Evolutionary conservation across 176 grass and related monocot species (phyloP), one percentile per base, ranked within the genome.

Genomic region (Puccinellia tenuiflora): DNA sequence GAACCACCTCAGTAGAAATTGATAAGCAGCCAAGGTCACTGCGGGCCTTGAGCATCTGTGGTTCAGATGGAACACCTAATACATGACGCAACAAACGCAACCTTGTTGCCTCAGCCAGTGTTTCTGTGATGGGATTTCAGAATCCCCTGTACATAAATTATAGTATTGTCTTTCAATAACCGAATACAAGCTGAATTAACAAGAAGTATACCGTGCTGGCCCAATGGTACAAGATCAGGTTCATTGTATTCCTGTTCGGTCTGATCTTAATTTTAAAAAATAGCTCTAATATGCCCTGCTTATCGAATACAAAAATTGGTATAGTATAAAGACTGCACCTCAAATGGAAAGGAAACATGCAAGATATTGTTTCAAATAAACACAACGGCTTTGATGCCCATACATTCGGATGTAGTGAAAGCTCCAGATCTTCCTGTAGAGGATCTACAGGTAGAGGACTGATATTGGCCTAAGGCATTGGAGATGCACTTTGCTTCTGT

Each of bases 1-100:
- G 93, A 85, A 73, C 81, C 61, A 70, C 76, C 55, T 53, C 85
- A 90, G 78, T 92, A 95, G 59, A 83, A 42, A 85, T 54, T 55
- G 26, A 45, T 71, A 62, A 45, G 22, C 62, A 53, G 15, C 69
- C 24, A 14, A 69, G 28, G 75, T 76, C n/a, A 73, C 30, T 0
- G 79, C 42, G 31, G 50, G 42, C 16, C 67, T 65, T 47, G 35
- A 74, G 68, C 76, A 60, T 76, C 17, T 42, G 22, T 33, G 40
- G 30, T 76, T 68, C 74, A 83, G 80, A 33, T 45, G 66, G 57
- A 59, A 69, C 50, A 48, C 51, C 8, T 5, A 75, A 16, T 53
- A 45, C 66, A 46, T 31, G 22, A 22, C 50, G 51, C n/a, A n/a
- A n/a, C n/a, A n/a, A n/a, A n/a, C n/a, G n/a, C 68, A 51, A 69